Conservation (phyloP, 2,329 filamentous ascomycete genomes). For the Colletotrichum sp. region DNA sequence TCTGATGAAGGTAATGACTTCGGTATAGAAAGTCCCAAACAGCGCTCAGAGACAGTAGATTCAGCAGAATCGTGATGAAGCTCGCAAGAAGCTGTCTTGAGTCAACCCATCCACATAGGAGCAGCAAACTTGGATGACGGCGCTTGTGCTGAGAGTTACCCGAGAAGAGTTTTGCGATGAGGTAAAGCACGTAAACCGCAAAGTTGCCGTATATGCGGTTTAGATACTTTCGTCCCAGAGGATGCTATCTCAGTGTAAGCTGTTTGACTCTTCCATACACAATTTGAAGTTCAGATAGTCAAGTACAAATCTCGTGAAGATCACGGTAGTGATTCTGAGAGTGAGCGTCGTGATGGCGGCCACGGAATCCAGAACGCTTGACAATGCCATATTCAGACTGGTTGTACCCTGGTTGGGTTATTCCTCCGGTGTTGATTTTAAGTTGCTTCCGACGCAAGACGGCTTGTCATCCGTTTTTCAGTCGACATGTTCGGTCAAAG, state of each 20-base stretch:
- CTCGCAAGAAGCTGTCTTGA: background rate
- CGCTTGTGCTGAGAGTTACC: background rate
- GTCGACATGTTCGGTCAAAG: background rate
- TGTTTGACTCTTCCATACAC: background rate
- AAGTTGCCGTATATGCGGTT: background rate
- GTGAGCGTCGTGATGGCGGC: background rate
- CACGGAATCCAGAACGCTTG: background rate
- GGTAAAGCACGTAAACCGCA: background rate
- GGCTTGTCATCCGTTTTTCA: background rate
- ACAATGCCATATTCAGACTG: background rate
- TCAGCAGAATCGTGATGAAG: background rate
- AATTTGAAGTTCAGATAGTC: background rate
- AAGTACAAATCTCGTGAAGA: constrained; percentile 9
- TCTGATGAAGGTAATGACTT: constrained; percentile 59
- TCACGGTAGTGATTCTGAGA: background rate
- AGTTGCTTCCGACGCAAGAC: background rate
- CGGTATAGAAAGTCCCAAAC: constrained; percentile 61
- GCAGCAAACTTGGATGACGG: background rate
- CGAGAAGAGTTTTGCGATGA: background rate
- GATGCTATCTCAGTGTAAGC: background rate
- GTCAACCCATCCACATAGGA: background rate
- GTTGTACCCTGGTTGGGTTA: background rate
- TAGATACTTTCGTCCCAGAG: constrained; percentile 4
- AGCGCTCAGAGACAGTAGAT: background rate
- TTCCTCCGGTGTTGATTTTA: background rate